A percentile compares a stretch with the other conserved stretches of the same genome.
phyloP scores from a whole-genome alignment of 768 basidiomycete species.

The Rhizopogon roseolus region DNA sequence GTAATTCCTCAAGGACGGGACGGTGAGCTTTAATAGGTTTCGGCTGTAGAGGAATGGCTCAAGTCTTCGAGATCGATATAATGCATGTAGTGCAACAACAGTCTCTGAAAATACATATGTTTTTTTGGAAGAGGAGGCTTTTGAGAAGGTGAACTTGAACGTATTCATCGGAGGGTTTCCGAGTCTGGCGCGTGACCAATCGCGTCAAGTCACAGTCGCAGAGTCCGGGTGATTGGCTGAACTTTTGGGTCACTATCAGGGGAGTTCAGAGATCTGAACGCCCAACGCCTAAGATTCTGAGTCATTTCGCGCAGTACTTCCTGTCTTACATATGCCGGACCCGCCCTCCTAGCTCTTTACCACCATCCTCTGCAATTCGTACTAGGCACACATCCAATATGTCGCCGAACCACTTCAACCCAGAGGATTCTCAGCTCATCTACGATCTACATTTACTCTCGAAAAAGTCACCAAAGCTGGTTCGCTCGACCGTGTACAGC shows the following conservation, averaged over 20 bases:
- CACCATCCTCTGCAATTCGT: constrained; percentile 6
- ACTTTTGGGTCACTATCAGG: not conserved
- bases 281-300: not conserved
- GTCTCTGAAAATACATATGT: too few species aligned
- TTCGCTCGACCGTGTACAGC: constrained; percentile 50
- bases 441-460: constrained; percentile 47
- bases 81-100: too few species aligned
- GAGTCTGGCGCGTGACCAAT: too few species aligned
- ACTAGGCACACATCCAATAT: constrained; percentile 12
- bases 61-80: too few species aligned
- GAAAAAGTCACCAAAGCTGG: constrained; percentile 55
- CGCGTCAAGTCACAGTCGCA: too few species aligned
- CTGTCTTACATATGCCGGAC: constrained; percentile 12
- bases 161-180: too few species aligned
- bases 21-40: too few species aligned
- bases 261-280: not conserved
- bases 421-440: constrained; percentile 58
- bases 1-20: too few species aligned
- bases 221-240: too few species aligned
- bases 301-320: not conserved
- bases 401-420: constrained; percentile 16
- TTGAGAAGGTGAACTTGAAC: too few species aligned
- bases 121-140: too few species aligned
- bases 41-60: too few species aligned
- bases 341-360: not conserved